Percentiles rank a stretch among this genome's conserved stretches.
Evolutionary conservation across 352 stramenopile genomes (phyloP).

Genomic region (Phytophthora sp.): DNA sequence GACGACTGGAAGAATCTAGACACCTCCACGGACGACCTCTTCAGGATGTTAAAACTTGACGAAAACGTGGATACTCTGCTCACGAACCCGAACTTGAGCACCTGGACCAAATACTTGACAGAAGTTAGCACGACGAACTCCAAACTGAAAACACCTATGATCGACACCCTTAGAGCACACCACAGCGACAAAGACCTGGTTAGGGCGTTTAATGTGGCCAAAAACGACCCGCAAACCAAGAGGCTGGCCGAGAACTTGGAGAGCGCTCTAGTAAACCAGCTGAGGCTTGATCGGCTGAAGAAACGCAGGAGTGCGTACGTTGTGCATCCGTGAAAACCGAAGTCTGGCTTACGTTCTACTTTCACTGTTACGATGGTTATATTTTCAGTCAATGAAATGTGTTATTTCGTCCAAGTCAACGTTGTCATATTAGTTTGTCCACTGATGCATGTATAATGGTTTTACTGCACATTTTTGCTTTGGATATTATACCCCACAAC

Average conservation of each 20-base stretch:
- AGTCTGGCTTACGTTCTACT: too few species aligned
- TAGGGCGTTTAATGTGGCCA: background rate
- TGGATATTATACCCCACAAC: too few species aligned
- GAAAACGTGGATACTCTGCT: background rate
- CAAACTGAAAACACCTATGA: background rate
- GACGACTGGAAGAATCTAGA: background rate
- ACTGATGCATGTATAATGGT: too few species aligned
- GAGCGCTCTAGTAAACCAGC: background rate
- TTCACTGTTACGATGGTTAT: too few species aligned
- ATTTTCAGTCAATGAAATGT: too few species aligned
- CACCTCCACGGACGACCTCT: background rate
- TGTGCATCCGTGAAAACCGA: too few species aligned
- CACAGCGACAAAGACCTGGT: background rate
- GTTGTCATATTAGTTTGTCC: too few species aligned
- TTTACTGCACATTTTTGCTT: too few species aligned
- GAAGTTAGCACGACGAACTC: background rate
- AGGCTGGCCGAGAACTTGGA: background rate
- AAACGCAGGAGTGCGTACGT: too few species aligned
- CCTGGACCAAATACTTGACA: background rate
- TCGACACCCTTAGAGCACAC: conserved; percentile 1
- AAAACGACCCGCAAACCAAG: background rate
- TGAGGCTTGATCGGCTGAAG: too few species aligned
- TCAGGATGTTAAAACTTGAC: background rate
- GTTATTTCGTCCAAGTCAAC: too few species aligned
- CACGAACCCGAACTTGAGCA: background rate